Conservation (phyloP, 345 rosid species). For the Noccaea caerulescens region DNA sequence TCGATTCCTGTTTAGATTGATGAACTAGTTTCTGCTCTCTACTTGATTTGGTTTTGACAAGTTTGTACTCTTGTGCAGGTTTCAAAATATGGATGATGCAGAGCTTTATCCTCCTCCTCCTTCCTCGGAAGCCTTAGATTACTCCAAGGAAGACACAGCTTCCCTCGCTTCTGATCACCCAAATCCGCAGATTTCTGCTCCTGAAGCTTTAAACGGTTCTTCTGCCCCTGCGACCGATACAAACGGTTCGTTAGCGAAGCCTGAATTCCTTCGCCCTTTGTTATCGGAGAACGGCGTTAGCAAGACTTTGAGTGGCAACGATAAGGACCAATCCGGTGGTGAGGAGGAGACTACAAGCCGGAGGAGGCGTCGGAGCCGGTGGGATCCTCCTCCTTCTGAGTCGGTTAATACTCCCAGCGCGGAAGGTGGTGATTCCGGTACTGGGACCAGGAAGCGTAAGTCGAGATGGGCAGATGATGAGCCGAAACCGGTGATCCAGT, state of each 20-base stretch:
- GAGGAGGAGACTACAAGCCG: conserved; percentile 88
- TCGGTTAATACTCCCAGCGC: conserved; percentile 39
- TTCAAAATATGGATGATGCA: conserved; percentile 79
- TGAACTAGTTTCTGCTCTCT: conserved; percentile 5
- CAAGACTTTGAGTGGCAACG: conserved; percentile 65
- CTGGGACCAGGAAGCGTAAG: conserved; percentile 73
- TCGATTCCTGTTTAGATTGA: conserved; percentile 4
- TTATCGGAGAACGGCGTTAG: conserved; percentile 68
- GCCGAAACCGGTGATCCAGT: conserved; percentile 80
- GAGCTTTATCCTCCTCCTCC: conserved; percentile 30
- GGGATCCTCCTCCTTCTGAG: conserved; percentile 75
- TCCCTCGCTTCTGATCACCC: conserved; percentile 28
- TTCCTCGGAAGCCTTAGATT: not conserved
- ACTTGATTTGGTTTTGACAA: conserved; percentile 23
- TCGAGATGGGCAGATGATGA: conserved; percentile 96
- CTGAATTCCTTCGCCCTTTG: conserved; percentile 48
- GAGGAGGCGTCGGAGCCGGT: conserved; percentile 76
- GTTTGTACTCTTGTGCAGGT: conserved; percentile 47
- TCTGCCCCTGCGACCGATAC: conserved; percentile 7
- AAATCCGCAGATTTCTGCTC: conserved; percentile 25
- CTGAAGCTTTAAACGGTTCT: conserved; percentile 24
- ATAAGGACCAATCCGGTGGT: conserved; percentile 72
- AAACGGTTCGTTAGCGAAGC: conserved; percentile 29
- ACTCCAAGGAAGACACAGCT: not conserved
- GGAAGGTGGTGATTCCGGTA: conserved; percentile 52